phyloP scores from a whole-genome alignment of 108 stramenopile genomes.

The Fistulifera pelliculosa region DNA sequence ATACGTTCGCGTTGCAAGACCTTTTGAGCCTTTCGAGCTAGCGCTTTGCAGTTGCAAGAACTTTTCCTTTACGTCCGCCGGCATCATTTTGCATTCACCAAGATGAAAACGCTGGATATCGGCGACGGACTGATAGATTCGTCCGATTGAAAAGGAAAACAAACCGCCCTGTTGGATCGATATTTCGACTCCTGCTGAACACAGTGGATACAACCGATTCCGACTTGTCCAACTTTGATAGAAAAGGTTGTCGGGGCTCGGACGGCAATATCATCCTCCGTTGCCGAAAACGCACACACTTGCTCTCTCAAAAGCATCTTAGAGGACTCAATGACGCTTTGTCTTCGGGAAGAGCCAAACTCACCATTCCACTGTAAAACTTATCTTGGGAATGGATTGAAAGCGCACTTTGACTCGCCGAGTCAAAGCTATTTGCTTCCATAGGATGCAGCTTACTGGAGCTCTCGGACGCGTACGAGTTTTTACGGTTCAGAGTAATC shows the following conservation, averaged over 20 bases:
- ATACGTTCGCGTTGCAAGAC: constrained; percentile 79
- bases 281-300: constrained; percentile 78
- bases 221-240: constrained; percentile 39
- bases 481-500: no score
- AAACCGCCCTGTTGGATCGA: constrained; percentile 78
- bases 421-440: not conserved
- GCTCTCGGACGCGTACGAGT: no score
- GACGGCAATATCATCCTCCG: constrained; percentile 76
- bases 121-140: constrained; percentile 85
- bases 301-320: constrained; percentile 81
- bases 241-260: constrained; percentile 83
- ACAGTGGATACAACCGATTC: constrained; percentile 38
- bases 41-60: constrained; percentile 64
- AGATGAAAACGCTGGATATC: constrained; percentile 88
- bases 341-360: constrained; percentile 59
- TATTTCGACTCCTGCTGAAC: constrained; percentile 53
- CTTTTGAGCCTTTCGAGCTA: constrained; percentile 84
- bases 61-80: constrained; percentile 45
- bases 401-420: no score
- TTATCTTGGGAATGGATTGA: constrained; percentile 6
- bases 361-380: constrained; percentile 47
- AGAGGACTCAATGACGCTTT: constrained; percentile 62
- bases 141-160: constrained; percentile 78
- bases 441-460: not conserved
- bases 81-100: constrained; percentile 74